A percentile compares a stretch with the other conserved stretches of the same genome.
Conservation (phyloP, 2,329 filamentous ascomycete genomes). For the Cadophora sp. region DNA sequence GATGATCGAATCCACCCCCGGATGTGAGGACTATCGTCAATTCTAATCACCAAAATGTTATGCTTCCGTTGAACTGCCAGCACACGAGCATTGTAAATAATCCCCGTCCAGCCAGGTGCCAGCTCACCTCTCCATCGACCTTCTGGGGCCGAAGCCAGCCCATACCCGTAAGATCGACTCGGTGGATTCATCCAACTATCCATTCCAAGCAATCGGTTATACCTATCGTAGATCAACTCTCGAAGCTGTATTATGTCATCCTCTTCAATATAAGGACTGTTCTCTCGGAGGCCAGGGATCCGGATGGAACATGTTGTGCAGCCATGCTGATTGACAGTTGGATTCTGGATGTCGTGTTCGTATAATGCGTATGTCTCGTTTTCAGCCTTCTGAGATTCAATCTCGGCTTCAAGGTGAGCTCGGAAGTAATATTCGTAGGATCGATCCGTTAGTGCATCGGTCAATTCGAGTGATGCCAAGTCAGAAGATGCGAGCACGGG, state of each 20-base stretch:
- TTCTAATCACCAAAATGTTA: constrained; percentile 17
- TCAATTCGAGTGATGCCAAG: neutral
- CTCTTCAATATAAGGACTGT: constrained; percentile 33
- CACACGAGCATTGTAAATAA: constrained; percentile 28
- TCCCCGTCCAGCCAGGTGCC: constrained; percentile 28
- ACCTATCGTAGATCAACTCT: constrained; percentile 25
- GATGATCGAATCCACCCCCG: neutral
- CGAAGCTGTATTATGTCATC: constrained; percentile 33
- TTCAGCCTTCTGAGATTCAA: constrained; percentile 22
- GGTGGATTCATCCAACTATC: constrained; percentile 16
- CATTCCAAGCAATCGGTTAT: constrained; percentile 22
- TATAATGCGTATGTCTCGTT: constrained; percentile 31
- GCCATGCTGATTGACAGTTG: neutral
- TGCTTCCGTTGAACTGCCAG: constrained; percentile 25
- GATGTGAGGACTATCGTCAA: neutral
- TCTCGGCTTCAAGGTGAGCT: constrained; percentile 25
- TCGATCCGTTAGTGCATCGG: neutral
- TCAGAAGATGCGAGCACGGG: neutral
- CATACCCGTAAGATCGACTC: neutral
- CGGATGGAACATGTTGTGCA: constrained; percentile 15
- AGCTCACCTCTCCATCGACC: constrained; percentile 18
- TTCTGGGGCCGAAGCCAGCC: neutral
- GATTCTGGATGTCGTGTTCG: constrained; percentile 16
- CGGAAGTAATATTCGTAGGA: constrained; percentile 22
- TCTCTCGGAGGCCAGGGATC: constrained; percentile 33